phyloP scores from a whole-genome alignment of 768 basidiomycete species.

The Tylopilus cervinicoccineus region DNA sequence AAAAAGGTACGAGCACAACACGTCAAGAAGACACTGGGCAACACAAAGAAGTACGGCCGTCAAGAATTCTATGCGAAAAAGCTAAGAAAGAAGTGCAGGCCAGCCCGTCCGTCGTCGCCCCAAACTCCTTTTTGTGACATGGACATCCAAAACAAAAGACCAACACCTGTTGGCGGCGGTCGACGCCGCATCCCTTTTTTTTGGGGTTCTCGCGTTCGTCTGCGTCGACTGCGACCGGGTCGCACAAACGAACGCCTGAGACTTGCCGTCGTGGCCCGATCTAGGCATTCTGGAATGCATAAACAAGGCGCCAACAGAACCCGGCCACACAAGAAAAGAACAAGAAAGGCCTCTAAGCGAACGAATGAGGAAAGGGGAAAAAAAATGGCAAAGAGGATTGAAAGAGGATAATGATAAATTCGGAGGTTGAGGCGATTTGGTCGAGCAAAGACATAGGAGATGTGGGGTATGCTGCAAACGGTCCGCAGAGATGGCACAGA shows the following conservation, averaged over 20 bases:
- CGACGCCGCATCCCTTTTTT: slow-evolving; percentile 3
- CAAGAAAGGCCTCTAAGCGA: slow-evolving; percentile 1
- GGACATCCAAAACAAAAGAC: background rate
- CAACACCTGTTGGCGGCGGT: slow-evolving; percentile 1
- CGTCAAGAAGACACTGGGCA: background rate
- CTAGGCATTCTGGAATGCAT: slow-evolving; percentile 21
- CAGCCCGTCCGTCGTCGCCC: slow-evolving; percentile 21
- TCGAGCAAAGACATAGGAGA: background rate
- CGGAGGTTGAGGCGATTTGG: background rate
- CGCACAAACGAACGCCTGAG: background rate
- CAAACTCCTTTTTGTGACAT: background rate
- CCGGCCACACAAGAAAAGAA: slow-evolving; percentile 14
- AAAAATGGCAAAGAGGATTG: background rate
- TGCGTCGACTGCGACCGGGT: background rate
- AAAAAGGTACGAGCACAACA: background rate
- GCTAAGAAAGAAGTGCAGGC: slow-evolving; percentile 10
- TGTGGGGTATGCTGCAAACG: slow-evolving; percentile 13
- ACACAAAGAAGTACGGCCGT: background rate
- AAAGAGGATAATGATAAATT: slow-evolving; percentile 5
- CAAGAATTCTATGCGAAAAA: background rate
- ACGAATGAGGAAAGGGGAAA: background rate
- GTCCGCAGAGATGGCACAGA: slow-evolving; percentile 9
- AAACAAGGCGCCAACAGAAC: slow-evolving; percentile 24
- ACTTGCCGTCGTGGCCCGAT: slow-evolving; percentile 15
- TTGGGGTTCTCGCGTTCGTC: background rate